Evolutionary conservation across 768 basidiomycete genomes (phyloP), one percentile per base, ranked within the genome.

Genomic region (Russula brevipes): DNA sequence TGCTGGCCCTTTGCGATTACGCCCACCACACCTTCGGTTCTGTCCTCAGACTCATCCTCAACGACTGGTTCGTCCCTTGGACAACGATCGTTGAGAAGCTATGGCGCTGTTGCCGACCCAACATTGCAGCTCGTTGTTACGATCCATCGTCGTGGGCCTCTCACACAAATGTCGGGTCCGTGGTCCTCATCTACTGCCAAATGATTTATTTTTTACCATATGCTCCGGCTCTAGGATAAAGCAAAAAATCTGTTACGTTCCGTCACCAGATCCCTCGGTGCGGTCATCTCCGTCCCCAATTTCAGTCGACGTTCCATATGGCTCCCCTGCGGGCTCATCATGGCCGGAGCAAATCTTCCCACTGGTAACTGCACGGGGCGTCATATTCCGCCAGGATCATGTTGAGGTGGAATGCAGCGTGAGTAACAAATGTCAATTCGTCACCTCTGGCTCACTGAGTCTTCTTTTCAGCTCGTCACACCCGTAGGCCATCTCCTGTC

Each of bases 351-450:
- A 66, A 54, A 24, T 49, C 1, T 17, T 47, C 35, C 59, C 54
- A 36, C 11, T 30, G 17, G 66, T 65, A 30, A 0, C 47, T 5
- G 24, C 61, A 19, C 61, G 14, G 24, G 66, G 66, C 12, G 3
- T 61, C 30, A 54, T 67, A 14, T 57, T 58, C 14, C 10, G 7
- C 14, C 36, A 16, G 42, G 12, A 16, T 11, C 14, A 17, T 35
- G 54, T 65, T 36, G 52, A 61, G 24, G 59, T 67, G 33, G 64
- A 67, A 31, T 67, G 66, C 42, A 47, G 19, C 33, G 66, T 65
- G 38, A 33, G 56, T 16, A 33, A 14, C 8, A 31, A 54, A 24
- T 24, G 1, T 47, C 16, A 2, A 42, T 24, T 54, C 5, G 3
- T 14, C 24, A n/a, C 12, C 5, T 46, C 24, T 54, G n/a, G 36